Base-by-base conservation (phyloP, 495 filamentous ascomycete genomes). In the Penicillium cinerascens region DNA sequence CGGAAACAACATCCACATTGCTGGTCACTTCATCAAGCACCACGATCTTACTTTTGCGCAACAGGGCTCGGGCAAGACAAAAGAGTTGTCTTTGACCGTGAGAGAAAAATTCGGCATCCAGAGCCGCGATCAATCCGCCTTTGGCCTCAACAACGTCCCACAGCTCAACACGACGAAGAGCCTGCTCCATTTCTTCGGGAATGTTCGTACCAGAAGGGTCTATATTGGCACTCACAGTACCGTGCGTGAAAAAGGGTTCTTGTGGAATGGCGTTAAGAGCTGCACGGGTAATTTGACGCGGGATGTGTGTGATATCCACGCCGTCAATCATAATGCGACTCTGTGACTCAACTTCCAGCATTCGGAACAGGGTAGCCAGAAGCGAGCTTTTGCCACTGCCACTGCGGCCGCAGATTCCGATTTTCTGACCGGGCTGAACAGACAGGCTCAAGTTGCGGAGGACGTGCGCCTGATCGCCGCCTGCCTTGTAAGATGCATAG, bases 1-100 rank as follows among this genome's bases (percentile, higher is more conserved):
- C 67, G 0, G 67, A 65, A 9, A 51, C 49, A 22, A 42, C 35
- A 36, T 71, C 69, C 0, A 74, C 56, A n/a, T 53, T 67, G 49
- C 51, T 58, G 4, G 23, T 43, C 2, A 16, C 35, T 27, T 48
- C 79, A 55, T 82, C 77, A 21, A 58, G 45, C 6, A 69, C 44
- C 13, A 67, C 17, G 27, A 67, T 58, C 18, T 56, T 35, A 4
- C 54, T 45, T 10, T 29, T 13, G 8, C 49, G 51, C 9, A 73
- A 23, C 15, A 71, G 16, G 0, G 65, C 55, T n/a, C 67, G 52
- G 2, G 67, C 67, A 0, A 71, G 48, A 37, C 46, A 58, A 16
- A 71, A 51, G 13, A 69, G 40, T 52, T 82, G 78, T 23, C 67
- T 55, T 52, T 82, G 73, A 4, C 78, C 78, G 42, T 72, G 67